phyloP scores from a whole-genome alignment of 257 asterid species.

The Lycium ferocissimum region DNA sequence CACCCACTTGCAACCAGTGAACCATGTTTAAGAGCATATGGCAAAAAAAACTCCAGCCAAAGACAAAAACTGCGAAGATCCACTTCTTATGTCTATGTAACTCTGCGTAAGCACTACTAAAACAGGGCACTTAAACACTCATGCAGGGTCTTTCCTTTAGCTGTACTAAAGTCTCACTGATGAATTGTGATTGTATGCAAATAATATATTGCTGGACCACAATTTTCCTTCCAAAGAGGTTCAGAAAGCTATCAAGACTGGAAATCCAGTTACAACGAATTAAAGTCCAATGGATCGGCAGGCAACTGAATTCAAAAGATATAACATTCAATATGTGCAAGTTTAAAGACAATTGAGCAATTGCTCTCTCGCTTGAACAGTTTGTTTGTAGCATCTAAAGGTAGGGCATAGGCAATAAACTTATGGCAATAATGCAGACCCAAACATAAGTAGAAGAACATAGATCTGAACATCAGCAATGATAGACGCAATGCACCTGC shows the following conservation, averaged over 20 bases:
- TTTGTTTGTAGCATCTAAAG: background rate
- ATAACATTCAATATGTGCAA: slow-evolving; percentile 21
- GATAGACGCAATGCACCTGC: slow-evolving; percentile 62
- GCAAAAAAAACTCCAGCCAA: background rate
- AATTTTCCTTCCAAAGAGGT: slow-evolving; percentile 16
- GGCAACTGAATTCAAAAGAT: slow-evolving; percentile 18
- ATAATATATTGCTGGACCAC: background rate
- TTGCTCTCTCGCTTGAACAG: slow-evolving; percentile 1
- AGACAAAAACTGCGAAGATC: background rate
- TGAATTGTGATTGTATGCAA: background rate
- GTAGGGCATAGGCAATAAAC: slow-evolving; percentile 6
- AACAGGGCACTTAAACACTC: slow-evolving; percentile 17
- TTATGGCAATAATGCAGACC: slow-evolving; percentile 10
- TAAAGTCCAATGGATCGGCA: slow-evolving; percentile 1
- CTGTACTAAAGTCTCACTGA: background rate
- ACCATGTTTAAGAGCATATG: background rate
- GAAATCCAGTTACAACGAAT: background rate
- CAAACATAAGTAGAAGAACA: slow-evolving; percentile 5
- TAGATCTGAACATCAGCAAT: slow-evolving; percentile 21
- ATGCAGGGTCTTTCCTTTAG: background rate
- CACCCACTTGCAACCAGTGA: slow-evolving; percentile 4
- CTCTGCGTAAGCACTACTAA: background rate
- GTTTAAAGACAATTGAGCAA: slow-evolving; percentile 1
- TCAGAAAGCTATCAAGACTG: slow-evolving; percentile 18
- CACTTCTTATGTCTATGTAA: background rate